Evolutionary conservation across 1,284 basidiomycete species (phyloP).

Genomic region (Grifola frondosa): DNA sequence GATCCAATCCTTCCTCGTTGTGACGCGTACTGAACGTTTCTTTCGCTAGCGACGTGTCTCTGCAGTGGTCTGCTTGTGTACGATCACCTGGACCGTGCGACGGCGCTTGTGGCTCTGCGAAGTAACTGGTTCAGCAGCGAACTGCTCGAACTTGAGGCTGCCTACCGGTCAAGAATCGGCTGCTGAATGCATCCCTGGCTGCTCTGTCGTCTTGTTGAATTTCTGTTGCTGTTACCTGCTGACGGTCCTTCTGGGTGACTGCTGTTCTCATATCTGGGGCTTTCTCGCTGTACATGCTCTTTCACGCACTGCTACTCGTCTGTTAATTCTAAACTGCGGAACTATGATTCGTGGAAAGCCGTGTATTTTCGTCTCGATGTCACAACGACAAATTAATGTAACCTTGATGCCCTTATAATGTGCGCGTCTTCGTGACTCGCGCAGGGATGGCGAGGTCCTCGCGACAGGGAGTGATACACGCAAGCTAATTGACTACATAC

Average conservation of each 20-base stretch:
- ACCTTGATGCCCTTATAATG: too few species aligned
- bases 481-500: conserved; percentile 1
- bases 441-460: too few species aligned
- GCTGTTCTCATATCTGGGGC: neutral
- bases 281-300: neutral
- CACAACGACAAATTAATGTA: too few species aligned
- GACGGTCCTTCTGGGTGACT: neutral
- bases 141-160: conserved; percentile 52
- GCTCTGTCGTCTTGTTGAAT: neutral
- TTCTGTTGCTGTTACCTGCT: too few species aligned
- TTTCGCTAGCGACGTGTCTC: conserved; percentile 50
- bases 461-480: neutral
- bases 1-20: neutral
- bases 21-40: neutral
- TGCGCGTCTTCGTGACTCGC: too few species aligned
- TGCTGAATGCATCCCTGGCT: too few species aligned
- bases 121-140: conserved; percentile 66
- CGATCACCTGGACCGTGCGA: conserved; percentile 56
- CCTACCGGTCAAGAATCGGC: conserved; percentile 57
- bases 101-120: conserved; percentile 56
- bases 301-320: neutral
- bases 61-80: conserved; percentile 57
- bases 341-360: too few species aligned
- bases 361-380: too few species aligned
- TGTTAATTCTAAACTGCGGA: too few species aligned